Evolutionary conservation across 352 stramenopile species (phyloP).

Genomic region (Globisporangium nunn): DNA sequence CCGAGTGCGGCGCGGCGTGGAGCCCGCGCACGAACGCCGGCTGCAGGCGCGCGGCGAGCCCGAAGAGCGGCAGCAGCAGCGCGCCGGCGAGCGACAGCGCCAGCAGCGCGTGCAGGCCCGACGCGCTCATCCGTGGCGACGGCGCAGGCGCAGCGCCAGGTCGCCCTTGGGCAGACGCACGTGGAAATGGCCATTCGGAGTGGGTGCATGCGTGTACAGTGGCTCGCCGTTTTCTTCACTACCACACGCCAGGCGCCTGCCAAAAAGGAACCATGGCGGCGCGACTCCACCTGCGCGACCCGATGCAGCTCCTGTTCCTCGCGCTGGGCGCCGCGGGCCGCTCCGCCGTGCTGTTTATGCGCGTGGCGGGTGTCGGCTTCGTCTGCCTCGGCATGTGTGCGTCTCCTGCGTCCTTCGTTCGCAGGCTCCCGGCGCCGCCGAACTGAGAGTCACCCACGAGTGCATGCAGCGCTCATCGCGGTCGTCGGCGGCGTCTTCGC

Average conservation of each 20-base stretch:
- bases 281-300: conserved; percentile 33
- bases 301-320: conserved; percentile 40
- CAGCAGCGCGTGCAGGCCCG: conserved; percentile 23
- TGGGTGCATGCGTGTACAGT: too few species aligned
- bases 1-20: conserved; percentile 24
- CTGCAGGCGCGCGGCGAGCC: conserved; percentile 47
- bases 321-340: conserved; percentile 22
- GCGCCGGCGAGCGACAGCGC: conserved; percentile 43
- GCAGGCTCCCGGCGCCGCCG: too few species aligned
- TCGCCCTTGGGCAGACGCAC: too few species aligned
- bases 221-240: too few species aligned
- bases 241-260: too few species aligned
- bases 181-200: too few species aligned
- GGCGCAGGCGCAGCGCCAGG: too few species aligned
- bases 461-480: conserved; percentile 30
- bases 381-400: conserved; percentile 38
- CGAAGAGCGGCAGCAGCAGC: conserved; percentile 47
- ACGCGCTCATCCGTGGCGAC: conserved; percentile 19
- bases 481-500: conserved; percentile 32
- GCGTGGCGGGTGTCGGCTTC: conserved; percentile 31
- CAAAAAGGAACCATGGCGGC: too few species aligned
- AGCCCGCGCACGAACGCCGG: conserved; percentile 52
- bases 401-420: not conserved
- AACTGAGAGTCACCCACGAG: too few species aligned
- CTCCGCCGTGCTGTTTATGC: conserved; percentile 36